Percentiles rank a stretch among this genome's conserved stretches.
These are phyloP conservation scores for Arachnopeziza araneosa DNA, from an alignment of 2,329 filamentous ascomycete genomes.

Conservation along the genomic window DNA sequence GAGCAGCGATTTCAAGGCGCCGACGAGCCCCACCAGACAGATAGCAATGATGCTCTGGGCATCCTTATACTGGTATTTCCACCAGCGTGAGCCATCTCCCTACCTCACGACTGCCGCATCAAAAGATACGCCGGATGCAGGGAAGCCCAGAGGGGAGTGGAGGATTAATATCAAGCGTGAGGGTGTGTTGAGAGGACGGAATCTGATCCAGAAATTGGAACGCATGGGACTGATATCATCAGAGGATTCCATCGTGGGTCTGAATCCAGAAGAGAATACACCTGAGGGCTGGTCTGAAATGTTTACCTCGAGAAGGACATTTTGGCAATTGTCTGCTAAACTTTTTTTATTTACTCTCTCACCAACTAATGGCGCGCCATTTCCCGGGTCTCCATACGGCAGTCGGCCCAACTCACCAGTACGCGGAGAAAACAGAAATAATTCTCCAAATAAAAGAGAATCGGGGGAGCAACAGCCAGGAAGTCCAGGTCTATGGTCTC, in stretches of 20 bases:
- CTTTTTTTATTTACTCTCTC: slow-evolving; percentile 84
- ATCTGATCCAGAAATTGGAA: slow-evolving; percentile 84
- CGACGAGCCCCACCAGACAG: slow-evolving; percentile 76
- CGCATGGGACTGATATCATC: slow-evolving; percentile 82
- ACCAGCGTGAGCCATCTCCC: slow-evolving; percentile 68
- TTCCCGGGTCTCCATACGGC: slow-evolving; percentile 45
- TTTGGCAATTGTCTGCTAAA: slow-evolving; percentile 87
- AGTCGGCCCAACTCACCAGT: slow-evolving; percentile 51
- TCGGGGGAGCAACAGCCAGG: slow-evolving; percentile 26
- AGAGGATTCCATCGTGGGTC: slow-evolving; percentile 69
- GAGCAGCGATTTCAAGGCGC: slow-evolving; percentile 71
- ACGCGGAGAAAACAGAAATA: slow-evolving; percentile 30
- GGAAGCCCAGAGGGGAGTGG: slow-evolving; percentile 81
- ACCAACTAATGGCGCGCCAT: slow-evolving; percentile 39
- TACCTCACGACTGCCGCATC: slow-evolving; percentile 59
- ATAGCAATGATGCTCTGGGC: slow-evolving; percentile 97
- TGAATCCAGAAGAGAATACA: slow-evolving; percentile 53
- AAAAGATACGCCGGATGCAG: slow-evolving; percentile 58
- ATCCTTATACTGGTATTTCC: slow-evolving; percentile 95
- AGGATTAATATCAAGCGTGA: slow-evolving; percentile 76
- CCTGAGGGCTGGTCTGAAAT: slow-evolving; percentile 68
- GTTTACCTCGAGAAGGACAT: slow-evolving; percentile 75
- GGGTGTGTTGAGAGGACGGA: slow-evolving; percentile 77
- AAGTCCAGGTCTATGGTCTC: slow-evolving; percentile 33
- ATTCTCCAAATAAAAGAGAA: slow-evolving; percentile 26